Conservation (phyloP, 257 asterid species). For the Cynanchum wilfordii region DNA sequence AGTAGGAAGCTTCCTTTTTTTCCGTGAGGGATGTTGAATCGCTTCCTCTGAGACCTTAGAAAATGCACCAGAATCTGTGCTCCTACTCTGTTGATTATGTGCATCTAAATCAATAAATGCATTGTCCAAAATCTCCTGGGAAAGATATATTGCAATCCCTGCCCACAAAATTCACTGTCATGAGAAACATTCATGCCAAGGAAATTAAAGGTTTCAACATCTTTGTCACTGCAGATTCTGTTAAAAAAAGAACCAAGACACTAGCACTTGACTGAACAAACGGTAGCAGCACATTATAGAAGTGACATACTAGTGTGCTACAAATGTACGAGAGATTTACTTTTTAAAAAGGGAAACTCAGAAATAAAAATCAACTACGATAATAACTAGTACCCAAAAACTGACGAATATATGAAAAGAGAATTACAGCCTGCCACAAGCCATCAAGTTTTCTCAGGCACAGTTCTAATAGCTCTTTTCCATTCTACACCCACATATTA, state of each 20-base stretch:
- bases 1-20: conserved; percentile 73
- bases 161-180: conserved; percentile 14
- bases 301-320: not conserved
- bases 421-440: not conserved
- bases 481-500: not conserved
- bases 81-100: conserved; percentile 30
- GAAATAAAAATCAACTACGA: not conserved
- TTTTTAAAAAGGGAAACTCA: not conserved
- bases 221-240: conserved; percentile 1
- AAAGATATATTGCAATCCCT: conserved; percentile 61
- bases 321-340: not conserved
- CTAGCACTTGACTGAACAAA: not conserved
- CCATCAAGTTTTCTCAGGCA: not conserved
- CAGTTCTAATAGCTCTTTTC: not conserved
- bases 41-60: conserved; percentile 37
- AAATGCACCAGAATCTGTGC: conserved; percentile 23
- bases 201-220: not conserved
- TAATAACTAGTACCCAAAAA: not conserved
- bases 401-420: not conserved
- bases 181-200: not conserved
- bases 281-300: not conserved
- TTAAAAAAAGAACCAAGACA: not conserved
- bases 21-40: conserved; percentile 30
- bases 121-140: conserved; percentile 50
- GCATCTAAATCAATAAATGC: conserved; percentile 52